These are phyloP conservation scores for Cystobasidium slooffiae DNA, from an alignment of 1,284 basidiomycete genomes.

Conservation along the genomic window DNA sequence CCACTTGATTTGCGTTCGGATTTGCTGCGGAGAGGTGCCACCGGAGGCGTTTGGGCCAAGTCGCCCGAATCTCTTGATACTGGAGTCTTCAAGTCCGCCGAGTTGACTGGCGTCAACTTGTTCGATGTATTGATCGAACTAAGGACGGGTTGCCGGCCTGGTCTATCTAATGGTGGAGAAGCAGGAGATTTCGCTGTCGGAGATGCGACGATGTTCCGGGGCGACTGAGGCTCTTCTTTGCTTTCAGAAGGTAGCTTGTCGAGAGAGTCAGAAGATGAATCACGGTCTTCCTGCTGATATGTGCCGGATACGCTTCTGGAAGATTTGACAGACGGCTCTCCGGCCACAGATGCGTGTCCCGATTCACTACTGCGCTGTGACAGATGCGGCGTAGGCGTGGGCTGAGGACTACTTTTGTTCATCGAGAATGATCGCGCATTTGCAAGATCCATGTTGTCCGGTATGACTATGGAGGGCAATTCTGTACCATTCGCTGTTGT, in stretches of 20 bases:
- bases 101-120: neutral
- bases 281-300: neutral
- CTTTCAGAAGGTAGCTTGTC: slow-evolving; percentile 1
- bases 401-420: slow-evolving; percentile 6
- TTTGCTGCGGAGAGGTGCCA: slow-evolving; percentile 3
- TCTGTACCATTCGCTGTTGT: slow-evolving; percentile 25
- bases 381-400: slow-evolving; percentile 5
- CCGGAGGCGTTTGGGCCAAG: neutral
- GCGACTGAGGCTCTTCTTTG: neutral
- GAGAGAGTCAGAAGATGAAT: slow-evolving; percentile 13
- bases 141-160: slow-evolving; percentile 8
- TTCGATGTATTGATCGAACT: slow-evolving; percentile 8
- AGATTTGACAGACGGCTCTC: neutral
- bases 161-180: slow-evolving; percentile 11
- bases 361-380: slow-evolving; percentile 1
- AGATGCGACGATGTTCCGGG: neutral
- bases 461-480: slow-evolving; percentile 38
- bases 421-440: slow-evolving; percentile 8
- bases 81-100: slow-evolving; percentile 3
- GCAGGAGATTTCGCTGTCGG: slow-evolving; percentile 4
- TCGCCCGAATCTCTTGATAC: neutral
- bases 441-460: slow-evolving; percentile 35
- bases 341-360: neutral
- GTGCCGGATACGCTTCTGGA: neutral
- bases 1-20: slow-evolving; percentile 22